Evolutionary conservation across 2,329 filamentous ascomycete genomes (phyloP).

Genomic region (Verticillium tricorpus): DNA sequence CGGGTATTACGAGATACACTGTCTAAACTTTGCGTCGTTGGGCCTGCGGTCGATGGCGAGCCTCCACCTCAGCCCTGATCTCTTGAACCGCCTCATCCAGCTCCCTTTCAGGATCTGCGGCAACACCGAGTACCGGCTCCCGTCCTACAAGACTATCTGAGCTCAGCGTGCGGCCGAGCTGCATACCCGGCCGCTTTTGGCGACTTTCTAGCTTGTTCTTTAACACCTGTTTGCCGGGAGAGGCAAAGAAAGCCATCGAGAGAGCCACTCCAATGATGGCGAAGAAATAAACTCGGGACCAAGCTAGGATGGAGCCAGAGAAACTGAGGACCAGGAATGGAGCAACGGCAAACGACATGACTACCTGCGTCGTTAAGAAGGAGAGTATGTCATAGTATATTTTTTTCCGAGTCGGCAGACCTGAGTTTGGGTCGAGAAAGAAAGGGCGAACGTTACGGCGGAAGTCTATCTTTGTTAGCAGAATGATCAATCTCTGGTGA

Average conservation of each 20-base stretch:
- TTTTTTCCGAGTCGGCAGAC: constrained; percentile 65
- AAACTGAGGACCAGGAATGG: constrained; percentile 84
- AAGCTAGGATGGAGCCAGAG: constrained; percentile 65
- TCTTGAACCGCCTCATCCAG: constrained; percentile 75
- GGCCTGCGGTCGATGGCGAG: constrained; percentile 3
- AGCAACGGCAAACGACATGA: constrained; percentile 75
- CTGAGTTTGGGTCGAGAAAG: constrained; percentile 77
- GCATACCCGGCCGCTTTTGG: constrained; percentile 38
- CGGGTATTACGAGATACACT: too few relatives aligned
- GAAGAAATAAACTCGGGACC: constrained; percentile 88
- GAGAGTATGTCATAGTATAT: constrained; percentile 80
- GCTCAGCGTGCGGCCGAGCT: constrained; percentile 46
- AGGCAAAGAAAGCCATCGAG: constrained; percentile 72
- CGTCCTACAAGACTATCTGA: constrained; percentile 51
- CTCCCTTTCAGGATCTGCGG: constrained; percentile 69
- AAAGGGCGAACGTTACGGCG: constrained; percentile 88
- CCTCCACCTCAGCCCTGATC: constrained; percentile 68
- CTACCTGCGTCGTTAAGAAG: constrained; percentile 72
- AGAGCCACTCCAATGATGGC: constrained; percentile 61
- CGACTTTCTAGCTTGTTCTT: constrained; percentile 56
- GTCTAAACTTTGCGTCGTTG: not conserved
- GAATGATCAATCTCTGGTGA: not conserved
- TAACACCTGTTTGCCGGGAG: constrained; percentile 64
- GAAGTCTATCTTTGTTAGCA: constrained; percentile 56
- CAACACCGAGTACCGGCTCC: constrained; percentile 70